Evolutionary conservation across 2,329 filamentous ascomycete genomes (phyloP).

Genomic region (Laburnicola sp.): DNA sequence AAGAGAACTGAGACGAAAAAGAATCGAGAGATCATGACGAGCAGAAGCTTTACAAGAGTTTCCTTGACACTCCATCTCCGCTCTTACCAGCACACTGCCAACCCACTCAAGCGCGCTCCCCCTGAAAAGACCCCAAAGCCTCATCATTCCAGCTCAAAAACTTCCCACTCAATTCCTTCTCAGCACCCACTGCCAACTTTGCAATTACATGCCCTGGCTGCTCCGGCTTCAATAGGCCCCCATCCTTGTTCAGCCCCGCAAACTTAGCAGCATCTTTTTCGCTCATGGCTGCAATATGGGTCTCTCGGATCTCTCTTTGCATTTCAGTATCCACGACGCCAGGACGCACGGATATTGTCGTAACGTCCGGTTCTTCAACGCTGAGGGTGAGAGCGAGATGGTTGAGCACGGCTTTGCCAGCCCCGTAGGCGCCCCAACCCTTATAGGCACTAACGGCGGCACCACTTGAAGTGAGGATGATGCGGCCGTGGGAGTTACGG

Average conservation of each 20-base stretch:
- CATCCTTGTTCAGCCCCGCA: constrained; percentile 67
- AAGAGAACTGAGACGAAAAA: too few species aligned
- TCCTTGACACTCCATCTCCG: too few species aligned
- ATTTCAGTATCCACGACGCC: constrained; percentile 88
- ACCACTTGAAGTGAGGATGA: constrained; percentile 80
- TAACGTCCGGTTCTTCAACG: constrained; percentile 76
- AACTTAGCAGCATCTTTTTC: constrained; percentile 66
- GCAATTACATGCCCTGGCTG: constrained; percentile 87
- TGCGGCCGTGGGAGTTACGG: constrained; percentile 67
- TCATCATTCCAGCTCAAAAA: constrained; percentile 60
- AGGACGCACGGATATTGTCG: constrained; percentile 71
- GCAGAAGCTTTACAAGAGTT: too few species aligned
- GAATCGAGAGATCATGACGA: too few species aligned
- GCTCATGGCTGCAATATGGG: constrained; percentile 65
- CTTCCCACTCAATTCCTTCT: constrained; percentile 71
- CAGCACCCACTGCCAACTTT: constrained; percentile 66
- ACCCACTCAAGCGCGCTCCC: constrained; percentile 21
- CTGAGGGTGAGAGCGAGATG: constrained; percentile 74
- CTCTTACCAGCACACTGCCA: too few species aligned
- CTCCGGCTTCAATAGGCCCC: constrained; percentile 76
- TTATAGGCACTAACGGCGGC: constrained; percentile 68
- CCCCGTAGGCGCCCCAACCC: constrained; percentile 80
- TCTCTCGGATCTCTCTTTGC: constrained; percentile 79
- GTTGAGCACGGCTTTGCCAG: constrained; percentile 81
- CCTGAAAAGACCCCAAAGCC: constrained; percentile 29